Evolutionary conservation across 768 basidiomycete species (phyloP), one percentile per base, ranked within the genome.

Genomic region (Rhizopogon rudus): DNA sequence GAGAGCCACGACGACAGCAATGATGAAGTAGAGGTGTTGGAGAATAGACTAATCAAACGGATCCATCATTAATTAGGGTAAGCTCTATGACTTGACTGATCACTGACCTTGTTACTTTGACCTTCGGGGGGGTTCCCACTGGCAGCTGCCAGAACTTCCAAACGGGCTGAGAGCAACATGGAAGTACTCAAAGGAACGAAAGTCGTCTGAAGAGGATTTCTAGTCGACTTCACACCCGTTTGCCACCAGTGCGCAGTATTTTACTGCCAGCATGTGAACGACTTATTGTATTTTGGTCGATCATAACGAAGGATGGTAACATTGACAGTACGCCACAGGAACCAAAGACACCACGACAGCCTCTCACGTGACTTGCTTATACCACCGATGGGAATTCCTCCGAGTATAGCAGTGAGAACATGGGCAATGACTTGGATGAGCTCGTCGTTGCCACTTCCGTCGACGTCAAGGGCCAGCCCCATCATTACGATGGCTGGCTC

Each of bases 391-490:
- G 33, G 48, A 49, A 49, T 20, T 22, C 35, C 35, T 10, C 48
- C 17, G 3, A 16, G 25, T 28, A 44, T 28, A 37, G 9, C 22
- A 49, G 61, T 64, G 64, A 59, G 64, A 57, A 56, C 44, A 68
- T 66, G 67, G 65, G 64, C 54, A 57, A 70, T 69, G 70, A 66
- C 66, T 58, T 61, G 60, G 60, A 58, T 52, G 53, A 57, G 40
- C 49, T 67, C 70, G 57, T 65, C 70, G 57, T 67, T 69, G 60
- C 59, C 67, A 55, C 60, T 65, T 57, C 53, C 63, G 57, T 69
- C 65, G 60, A 60, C 60, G 56, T 71, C 69, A 60, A 72, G 67
- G 60, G 54, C 61, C 68, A 68, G 61, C 51, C 51, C 63, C 33
- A 52, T 59, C 40, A 51, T 58, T 50, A 44, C 49, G 3, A 61